Base-by-base conservation (phyloP, 352 stramenopile species). In the Globisporangium nunn region DNA sequence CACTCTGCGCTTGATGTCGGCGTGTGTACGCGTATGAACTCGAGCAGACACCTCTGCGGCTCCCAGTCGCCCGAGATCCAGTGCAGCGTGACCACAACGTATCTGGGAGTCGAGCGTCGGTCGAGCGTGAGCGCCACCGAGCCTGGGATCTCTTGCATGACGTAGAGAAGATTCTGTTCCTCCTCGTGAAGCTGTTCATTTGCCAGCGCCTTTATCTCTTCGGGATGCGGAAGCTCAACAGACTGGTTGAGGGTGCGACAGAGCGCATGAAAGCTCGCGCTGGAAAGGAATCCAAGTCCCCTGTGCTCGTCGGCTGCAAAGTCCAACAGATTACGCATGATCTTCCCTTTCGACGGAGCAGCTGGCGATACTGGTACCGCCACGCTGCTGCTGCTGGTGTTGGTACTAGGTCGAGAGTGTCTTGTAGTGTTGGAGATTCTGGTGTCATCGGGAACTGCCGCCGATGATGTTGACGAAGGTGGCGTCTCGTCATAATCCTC, bases 1-100 rank as follows among this genome's bases (percentile, higher is more conserved):
- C 37, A 15, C 37, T 41, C 37, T 0, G 11, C 17, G 7, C 37
- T 41, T 17, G 10, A 15, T 17, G 37, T 12, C 5, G 37, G 11
- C 37, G 37, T 46, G 4, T 23, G 23, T 23, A 39, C 44, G 46
- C 47, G 48, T 18, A 55, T 61, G 46, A 61, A 50, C 35, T 54
- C 55, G 11, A 61, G 10, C 23, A 61, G 35, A 49, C 55, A 44
- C 10, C 46, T 54, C 37, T 61, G 54, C 6, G 50, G 46, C 55
- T 50, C 48, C 55, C 55, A 61, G 15, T 61, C 48, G 33, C 30
- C 41, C 45, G 37, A 53, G 40, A 61, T 52, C 55, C 55, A 61
- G 55, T 61, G 55, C 12, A 54, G 35, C 45, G 45, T 61, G 55
- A 55, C 10, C 11, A 35, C 55, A 6, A 61, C 39, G 28, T 55